Evolutionary conservation across 495 filamentous ascomycete genomes (phyloP).

Genomic region (Xylaria acuta): DNA sequence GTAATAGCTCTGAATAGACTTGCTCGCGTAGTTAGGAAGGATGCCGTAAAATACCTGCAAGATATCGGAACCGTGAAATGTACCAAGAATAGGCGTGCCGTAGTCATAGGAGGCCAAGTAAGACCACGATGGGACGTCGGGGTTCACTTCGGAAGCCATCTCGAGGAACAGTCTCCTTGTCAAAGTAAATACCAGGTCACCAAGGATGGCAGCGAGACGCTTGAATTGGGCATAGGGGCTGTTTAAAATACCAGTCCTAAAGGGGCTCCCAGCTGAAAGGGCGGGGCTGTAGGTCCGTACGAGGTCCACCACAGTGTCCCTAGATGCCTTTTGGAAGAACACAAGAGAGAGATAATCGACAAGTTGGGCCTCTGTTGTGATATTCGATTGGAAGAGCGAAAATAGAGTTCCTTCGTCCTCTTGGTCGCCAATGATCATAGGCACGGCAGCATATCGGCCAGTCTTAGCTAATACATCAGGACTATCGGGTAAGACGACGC

Average conservation of each 20-base stretch:
- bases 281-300: constrained; percentile 63
- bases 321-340: constrained; percentile 62
- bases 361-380: constrained; percentile 63
- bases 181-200: constrained; percentile 71
- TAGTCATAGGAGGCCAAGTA: constrained; percentile 73
- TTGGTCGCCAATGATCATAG: constrained; percentile 65
- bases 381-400: constrained; percentile 66
- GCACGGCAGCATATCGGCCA: constrained; percentile 63
- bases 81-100: constrained; percentile 72
- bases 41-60: constrained; percentile 69
- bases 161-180: constrained; percentile 65
- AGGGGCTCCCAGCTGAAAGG: constrained; percentile 64
- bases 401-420: constrained; percentile 69
- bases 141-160: constrained; percentile 47
- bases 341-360: constrained; percentile 62
- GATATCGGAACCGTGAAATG: constrained; percentile 73
- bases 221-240: constrained; percentile 78
- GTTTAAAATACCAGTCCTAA: constrained; percentile 66
- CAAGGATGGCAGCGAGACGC: constrained; percentile 75
- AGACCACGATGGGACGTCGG: constrained; percentile 68
- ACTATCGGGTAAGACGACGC: constrained; percentile 59
- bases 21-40: constrained; percentile 65
- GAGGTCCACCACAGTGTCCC: constrained; percentile 53
- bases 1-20: constrained; percentile 66
- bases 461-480: constrained; percentile 58